A percentile compares a stretch with the other conserved stretches of the same genome.
phyloP scores from a whole-genome alignment of 2,329 filamentous ascomycete genomes.

The Pseudogymnoascus sp. region DNA sequence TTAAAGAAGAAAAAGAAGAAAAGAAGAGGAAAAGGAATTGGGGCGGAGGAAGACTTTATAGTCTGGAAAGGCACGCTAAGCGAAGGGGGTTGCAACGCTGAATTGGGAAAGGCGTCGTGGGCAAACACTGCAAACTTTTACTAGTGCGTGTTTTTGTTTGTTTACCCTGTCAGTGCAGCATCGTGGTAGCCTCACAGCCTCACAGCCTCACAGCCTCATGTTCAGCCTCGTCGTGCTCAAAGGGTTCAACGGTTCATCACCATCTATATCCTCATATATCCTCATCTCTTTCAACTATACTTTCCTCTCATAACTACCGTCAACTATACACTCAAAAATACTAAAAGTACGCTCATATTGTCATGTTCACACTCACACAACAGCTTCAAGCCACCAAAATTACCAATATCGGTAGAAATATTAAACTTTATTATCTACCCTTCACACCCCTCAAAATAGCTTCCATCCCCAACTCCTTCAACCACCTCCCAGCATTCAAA shows the following conservation, averaged over 20 bases:
- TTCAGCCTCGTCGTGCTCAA: neutral
- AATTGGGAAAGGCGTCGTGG: neutral
- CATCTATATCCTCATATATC: too few relatives aligned
- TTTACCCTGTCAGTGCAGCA: neutral
- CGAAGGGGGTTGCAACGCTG: neutral
- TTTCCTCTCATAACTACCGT: too few relatives aligned
- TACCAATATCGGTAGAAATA: neutral
- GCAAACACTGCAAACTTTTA: constrained; percentile 7
- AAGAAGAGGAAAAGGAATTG: constrained; percentile 8
- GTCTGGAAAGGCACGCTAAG: neutral
- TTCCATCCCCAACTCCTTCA: neutral
- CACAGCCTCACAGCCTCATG: neutral
- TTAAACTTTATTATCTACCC: neutral
- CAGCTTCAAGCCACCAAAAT: neutral
- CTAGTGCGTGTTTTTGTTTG: neutral
- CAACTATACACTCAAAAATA: neutral
- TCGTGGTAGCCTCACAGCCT: neutral
- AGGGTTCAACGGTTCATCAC: too few relatives aligned
- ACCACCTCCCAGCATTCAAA: neutral
- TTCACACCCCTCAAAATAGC: neutral
- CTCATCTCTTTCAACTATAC: neutral
- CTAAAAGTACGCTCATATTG: neutral
- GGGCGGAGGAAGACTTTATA: constrained; percentile 2
- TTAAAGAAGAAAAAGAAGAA: constrained; percentile 10
- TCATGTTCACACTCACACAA: neutral